Base-by-base conservation (phyloP, 345 rosid genomes). In the Acer yangbiense region DNA sequence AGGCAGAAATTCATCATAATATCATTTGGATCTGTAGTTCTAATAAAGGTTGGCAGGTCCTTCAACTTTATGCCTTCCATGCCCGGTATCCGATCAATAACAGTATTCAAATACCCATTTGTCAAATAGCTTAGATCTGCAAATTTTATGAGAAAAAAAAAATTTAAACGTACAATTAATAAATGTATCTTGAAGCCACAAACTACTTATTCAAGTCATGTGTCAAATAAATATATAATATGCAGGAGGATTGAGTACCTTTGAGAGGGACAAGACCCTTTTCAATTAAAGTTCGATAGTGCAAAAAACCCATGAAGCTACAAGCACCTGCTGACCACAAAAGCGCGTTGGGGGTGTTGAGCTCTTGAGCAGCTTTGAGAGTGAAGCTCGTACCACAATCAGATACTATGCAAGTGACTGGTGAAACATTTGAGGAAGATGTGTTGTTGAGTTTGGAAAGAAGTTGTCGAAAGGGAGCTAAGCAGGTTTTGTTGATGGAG, bases 401-500 rank as follows among this genome's bases (percentile, higher is more conserved):
- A 1, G 86, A 82, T 18, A 87, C 66, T n/a, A 82, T 76, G 55
- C 83, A 87, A 46, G 76, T 83, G 62, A 85, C 83, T 4, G 81
- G 84, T 1, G 87, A 87, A 48, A 58, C 66, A 13, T 48, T 27
- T 11, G 72, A 52, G 1, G 35, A 79, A 62, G 81, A 60, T 17
- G 61, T n/a, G 32, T 39, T 68, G 20, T 85, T 83, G 68, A 83
- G 80, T 44, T 55, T 71, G 23, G 8, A 2, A 6, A 87, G 58
- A 3, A 83, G 79, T 7, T 25, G 66, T 21, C 46, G 72, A 52
- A 85, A 80, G 48, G 78, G 88, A 63, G 75, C 76, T 20, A 76
- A 71, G 55, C 82, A 71, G 17, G 68, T 32, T 25, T 39, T 79
- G 32, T 20, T 23, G 12, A 80, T 80, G 52, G 87, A 82, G 3